phyloP scores from a whole-genome alignment of 192 early-diverging fungal genomes.

The Dispira parvispora region DNA sequence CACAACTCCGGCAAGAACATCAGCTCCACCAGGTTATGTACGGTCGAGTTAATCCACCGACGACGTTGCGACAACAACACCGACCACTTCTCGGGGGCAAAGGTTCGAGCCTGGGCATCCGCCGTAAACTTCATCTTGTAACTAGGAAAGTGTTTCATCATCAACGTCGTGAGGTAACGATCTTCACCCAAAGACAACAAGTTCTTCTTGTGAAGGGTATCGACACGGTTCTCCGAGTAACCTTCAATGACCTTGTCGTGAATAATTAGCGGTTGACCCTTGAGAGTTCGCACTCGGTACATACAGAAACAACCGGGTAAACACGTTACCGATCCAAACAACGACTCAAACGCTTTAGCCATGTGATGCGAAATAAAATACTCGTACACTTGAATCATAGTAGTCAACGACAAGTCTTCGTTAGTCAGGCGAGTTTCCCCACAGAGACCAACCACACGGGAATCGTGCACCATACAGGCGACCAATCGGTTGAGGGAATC shows the following conservation, averaged over 20 bases:
- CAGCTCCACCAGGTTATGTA: constrained; percentile 89
- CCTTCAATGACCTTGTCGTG: constrained; percentile 62
- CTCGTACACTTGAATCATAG: constrained; percentile 95
- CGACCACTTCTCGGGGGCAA: constrained; percentile 78
- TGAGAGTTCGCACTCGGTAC: constrained; percentile 58
- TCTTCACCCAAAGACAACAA: constrained; percentile 90
- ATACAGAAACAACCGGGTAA: constrained; percentile 76
- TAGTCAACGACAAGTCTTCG: constrained; percentile 80
- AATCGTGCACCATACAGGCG: constrained; percentile 62
- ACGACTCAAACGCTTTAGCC: constrained; percentile 72
- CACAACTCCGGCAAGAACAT: constrained; percentile 75
- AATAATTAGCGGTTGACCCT: constrained; percentile 62
- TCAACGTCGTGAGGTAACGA: constrained; percentile 88
- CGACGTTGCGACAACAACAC: constrained; percentile 87
- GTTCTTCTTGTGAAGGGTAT: constrained; percentile 97
- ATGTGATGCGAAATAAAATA: constrained; percentile 87
- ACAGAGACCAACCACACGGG: constrained; percentile 73
- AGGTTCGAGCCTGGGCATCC: constrained; percentile 79
- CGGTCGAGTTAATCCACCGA: constrained; percentile 98
- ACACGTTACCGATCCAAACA: constrained; percentile 69
- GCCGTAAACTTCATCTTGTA: constrained; percentile 86
- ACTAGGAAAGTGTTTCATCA: constrained; percentile 94
- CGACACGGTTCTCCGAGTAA: constrained; percentile 80
- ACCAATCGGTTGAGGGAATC: constrained; percentile 82
- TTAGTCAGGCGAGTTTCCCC: constrained; percentile 86